These are phyloP conservation scores for Chrysosporium queenslandicum DNA, from an alignment of 2,329 filamentous ascomycete species.

Conservation along the genomic window DNA sequence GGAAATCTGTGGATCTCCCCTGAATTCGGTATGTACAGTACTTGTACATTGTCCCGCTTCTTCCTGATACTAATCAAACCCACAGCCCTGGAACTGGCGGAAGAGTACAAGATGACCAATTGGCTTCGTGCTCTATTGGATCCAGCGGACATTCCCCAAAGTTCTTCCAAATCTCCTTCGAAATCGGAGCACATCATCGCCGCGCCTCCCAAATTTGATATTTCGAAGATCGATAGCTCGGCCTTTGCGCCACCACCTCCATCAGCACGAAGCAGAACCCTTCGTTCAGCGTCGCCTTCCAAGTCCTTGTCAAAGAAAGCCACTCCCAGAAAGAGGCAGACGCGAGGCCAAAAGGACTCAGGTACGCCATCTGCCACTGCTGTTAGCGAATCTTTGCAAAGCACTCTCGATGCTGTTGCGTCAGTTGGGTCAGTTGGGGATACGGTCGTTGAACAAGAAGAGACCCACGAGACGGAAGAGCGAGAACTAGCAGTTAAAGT, in stretches of 20 bases:
- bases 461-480: conserved; percentile 21
- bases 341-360: conserved; percentile 41
- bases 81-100: conserved; percentile 70
- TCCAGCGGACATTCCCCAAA: conserved; percentile 60
- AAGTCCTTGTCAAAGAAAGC: conserved; percentile 45
- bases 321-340: conserved; percentile 47
- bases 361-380: conserved; percentile 41
- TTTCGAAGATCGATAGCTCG: conserved; percentile 39
- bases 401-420: conserved; percentile 36
- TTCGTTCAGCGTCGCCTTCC: conserved; percentile 50
- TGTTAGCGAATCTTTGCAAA: conserved; percentile 41
- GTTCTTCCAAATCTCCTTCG: conserved; percentile 36
- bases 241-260: conserved; percentile 23
- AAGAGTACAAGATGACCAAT: conserved; percentile 72
- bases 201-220: conserved; percentile 69
- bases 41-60: conserved; percentile 14
- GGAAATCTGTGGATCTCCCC: conserved; percentile 96
- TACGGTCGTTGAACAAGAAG: conserved; percentile 15
- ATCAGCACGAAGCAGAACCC: conserved; percentile 41
- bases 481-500: conserved; percentile 23
- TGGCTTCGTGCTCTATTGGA: conserved; percentile 94
- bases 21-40: conserved; percentile 44
- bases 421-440: conserved; percentile 23
- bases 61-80: neutral
- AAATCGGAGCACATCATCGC: conserved; percentile 66